Evolutionary conservation across 495 filamentous ascomycete genomes (phyloP).

Genomic region (Bryoglossum gracile): DNA sequence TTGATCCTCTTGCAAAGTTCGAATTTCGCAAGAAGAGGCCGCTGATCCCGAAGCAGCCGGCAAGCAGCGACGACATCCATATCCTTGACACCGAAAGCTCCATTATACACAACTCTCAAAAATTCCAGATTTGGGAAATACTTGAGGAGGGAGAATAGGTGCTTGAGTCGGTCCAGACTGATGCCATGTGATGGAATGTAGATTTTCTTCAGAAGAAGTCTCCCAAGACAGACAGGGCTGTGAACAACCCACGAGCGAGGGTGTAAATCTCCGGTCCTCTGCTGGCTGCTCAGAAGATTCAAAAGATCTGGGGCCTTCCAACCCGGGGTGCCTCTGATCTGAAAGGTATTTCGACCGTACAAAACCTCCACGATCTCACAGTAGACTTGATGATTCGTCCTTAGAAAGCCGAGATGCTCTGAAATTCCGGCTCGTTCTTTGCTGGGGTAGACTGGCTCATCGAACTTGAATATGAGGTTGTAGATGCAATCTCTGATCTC

Average conservation of each 20-base stretch:
- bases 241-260: background rate
- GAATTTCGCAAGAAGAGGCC: slow-evolving; percentile 4
- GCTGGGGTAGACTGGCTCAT: slow-evolving; percentile 8
- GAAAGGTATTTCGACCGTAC: slow-evolving; percentile 14
- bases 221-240: slow-evolving; percentile 4
- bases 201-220: slow-evolving; percentile 8
- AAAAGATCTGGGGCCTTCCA: background rate
- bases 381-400: slow-evolving; percentile 15
- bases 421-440: slow-evolving; percentile 10
- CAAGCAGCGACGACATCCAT: slow-evolving; percentile 12
- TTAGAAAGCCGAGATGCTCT: slow-evolving; percentile 3
- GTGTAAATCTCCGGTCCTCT: background rate
- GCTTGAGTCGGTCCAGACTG: slow-evolving; percentile 6
- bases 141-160: slow-evolving; percentile 11
- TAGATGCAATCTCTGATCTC: slow-evolving; percentile 17
- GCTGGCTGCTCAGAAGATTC: slow-evolving; percentile 6
- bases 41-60: slow-evolving; percentile 11
- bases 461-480: slow-evolving; percentile 1
- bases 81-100: background rate
- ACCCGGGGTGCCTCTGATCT: slow-evolving; percentile 5
- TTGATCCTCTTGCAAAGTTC: slow-evolving; percentile 9
- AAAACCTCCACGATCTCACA: slow-evolving; percentile 10
- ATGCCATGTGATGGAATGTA: slow-evolving; percentile 9
- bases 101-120: slow-evolving; percentile 6
- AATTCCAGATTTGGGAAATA: slow-evolving; percentile 15